phyloP scores from a whole-genome alignment of 768 basidiomycete genomes.

The Lentinula raphanica region DNA sequence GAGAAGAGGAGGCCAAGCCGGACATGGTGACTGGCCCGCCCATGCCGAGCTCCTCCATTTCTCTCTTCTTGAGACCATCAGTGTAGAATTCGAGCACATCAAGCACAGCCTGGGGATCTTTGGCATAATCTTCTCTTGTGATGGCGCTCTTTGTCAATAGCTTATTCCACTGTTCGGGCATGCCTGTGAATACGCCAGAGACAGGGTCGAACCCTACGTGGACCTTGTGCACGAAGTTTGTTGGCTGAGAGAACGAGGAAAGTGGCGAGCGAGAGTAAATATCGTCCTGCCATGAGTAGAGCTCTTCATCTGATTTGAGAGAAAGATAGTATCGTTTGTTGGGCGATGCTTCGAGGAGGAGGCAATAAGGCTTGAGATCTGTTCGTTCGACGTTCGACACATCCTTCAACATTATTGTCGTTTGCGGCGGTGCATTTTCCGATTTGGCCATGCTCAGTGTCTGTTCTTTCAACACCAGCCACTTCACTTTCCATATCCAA shows the following conservation, averaged over 20 bases:
- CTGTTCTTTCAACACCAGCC: constrained; percentile 80
- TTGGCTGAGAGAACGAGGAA: constrained; percentile 80
- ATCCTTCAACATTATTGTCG: constrained; percentile 62
- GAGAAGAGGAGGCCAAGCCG: constrained; percentile 6
- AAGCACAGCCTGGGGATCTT: constrained; percentile 94
- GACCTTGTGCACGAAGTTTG: constrained; percentile 98
- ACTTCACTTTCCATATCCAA: constrained; percentile 89
- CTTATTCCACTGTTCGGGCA: constrained; percentile 97
- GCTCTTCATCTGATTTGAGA: constrained; percentile 89
- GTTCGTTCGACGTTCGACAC: constrained; percentile 86
- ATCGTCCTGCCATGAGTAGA: constrained; percentile 99
- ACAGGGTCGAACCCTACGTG: constrained; percentile 96
- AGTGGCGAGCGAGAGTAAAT: constrained; percentile 88
- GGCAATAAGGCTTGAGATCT: constrained; percentile 92
- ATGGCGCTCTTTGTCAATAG: constrained; percentile 96
- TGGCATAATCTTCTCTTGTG: constrained; percentile 95
- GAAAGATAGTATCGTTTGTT: constrained; percentile 69
- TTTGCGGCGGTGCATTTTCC: constrained; percentile 64
- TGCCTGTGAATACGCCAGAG: constrained; percentile 91
- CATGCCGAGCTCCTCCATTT: constrained; percentile 60
- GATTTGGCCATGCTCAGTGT: constrained; percentile 82
- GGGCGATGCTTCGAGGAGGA: constrained; percentile 63
- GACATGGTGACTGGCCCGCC: not conserved
- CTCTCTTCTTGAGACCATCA: constrained; percentile 87
- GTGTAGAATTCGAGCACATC: constrained; percentile 99